These are phyloP conservation scores for Fusarium metavorans DNA, from an alignment of 2,329 filamentous ascomycete genomes.

Conservation along the genomic window DNA sequence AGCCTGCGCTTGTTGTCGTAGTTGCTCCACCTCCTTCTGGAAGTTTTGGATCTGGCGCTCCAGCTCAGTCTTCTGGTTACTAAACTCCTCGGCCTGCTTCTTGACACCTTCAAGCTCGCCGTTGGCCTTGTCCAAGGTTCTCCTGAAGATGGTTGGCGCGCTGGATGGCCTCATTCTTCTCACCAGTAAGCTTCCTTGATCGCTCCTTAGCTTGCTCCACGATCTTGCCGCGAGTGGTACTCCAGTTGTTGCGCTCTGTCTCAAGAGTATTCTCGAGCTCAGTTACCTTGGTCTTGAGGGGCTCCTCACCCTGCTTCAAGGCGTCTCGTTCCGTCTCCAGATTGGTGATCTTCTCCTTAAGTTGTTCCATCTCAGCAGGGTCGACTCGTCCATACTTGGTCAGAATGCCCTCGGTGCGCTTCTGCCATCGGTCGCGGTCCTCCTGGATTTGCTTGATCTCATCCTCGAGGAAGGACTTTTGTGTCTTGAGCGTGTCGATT, in stretches of 20 bases:
- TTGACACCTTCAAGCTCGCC: constrained; percentile 67
- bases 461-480: constrained; percentile 83
- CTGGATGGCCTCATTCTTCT: constrained; percentile 64
- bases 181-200: constrained; percentile 65
- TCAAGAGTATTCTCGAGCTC: constrained; percentile 66
- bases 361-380: constrained; percentile 88
- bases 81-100: constrained; percentile 49
- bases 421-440: constrained; percentile 94
- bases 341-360: constrained; percentile 80
- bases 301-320: constrained; percentile 62
- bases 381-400: constrained; percentile 97
- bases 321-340: constrained; percentile 75
- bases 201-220: constrained; percentile 74
- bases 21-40: constrained; percentile 55
- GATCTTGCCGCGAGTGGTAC: constrained; percentile 63
- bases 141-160: constrained; percentile 66
- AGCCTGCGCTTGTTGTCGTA: constrained; percentile 51
- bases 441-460: constrained; percentile 91
- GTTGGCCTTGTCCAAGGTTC: constrained; percentile 59
- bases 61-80: constrained; percentile 50
- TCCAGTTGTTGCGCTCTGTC: constrained; percentile 67
- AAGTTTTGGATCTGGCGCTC: constrained; percentile 59
- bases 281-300: constrained; percentile 65
- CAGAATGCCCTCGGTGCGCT: constrained; percentile 94
- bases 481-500: constrained; percentile 84